A percentile compares a stretch with the other conserved stretches of the same genome.
Conservation (phyloP, 768 basidiomycete species). For the Mycena rebaudengoi region DNA sequence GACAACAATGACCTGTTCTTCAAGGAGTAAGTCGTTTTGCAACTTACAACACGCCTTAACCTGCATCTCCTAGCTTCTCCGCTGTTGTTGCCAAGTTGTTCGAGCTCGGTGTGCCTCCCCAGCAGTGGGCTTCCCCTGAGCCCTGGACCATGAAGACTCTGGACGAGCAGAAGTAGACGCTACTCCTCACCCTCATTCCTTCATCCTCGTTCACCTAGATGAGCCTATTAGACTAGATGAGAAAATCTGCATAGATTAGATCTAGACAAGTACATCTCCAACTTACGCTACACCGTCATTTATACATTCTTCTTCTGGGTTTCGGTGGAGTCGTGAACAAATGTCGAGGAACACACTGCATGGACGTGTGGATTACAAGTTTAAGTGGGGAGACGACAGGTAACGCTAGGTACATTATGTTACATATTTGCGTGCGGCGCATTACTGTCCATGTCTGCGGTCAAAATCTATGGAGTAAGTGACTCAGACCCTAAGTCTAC, state of each 20-base stretch:
- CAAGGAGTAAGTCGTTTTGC: constrained; percentile 75
- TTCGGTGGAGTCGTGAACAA: too few relatives aligned
- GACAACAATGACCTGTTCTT: constrained; percentile 88
- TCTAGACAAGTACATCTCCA: too few relatives aligned
- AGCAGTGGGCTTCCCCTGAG: constrained; percentile 78
- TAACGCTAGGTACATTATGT: too few relatives aligned
- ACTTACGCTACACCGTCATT: too few relatives aligned
- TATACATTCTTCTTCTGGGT: too few relatives aligned
- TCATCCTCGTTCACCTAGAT: neutral
- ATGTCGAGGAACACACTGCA: too few relatives aligned
- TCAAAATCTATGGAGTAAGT: too few relatives aligned
- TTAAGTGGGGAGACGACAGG: too few relatives aligned
- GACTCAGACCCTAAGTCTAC: too few relatives aligned
- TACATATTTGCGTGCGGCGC: too few relatives aligned
- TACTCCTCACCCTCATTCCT: neutral
- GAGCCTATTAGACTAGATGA: constrained; percentile 13
- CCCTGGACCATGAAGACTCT: constrained; percentile 77
- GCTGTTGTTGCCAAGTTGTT: constrained; percentile 79
- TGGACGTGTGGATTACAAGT: too few relatives aligned
- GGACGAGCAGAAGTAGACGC: constrained; percentile 49
- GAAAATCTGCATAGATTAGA: constrained; percentile 15
- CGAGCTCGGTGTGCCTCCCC: constrained; percentile 90
- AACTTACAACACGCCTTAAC: neutral
- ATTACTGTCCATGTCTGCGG: too few relatives aligned
- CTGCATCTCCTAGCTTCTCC: constrained; percentile 70